These are phyloP conservation scores for Setaria viridis DNA, from an alignment of 202 grass and related monocot species.

Conservation along the genomic window DNA sequence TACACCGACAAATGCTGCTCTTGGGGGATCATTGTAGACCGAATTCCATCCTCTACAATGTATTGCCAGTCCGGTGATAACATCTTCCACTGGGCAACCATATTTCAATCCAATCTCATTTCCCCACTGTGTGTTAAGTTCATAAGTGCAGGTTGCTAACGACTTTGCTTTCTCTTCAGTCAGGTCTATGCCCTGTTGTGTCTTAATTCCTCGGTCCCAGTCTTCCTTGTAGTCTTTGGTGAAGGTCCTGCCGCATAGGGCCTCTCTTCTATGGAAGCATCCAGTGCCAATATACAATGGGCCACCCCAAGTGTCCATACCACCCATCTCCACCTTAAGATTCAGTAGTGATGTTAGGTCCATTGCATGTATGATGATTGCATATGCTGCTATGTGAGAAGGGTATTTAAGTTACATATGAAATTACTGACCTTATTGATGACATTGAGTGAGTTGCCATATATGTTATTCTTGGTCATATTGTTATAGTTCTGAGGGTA, in stretches of 20 bases:
- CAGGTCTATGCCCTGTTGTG: slow-evolving; percentile 4
- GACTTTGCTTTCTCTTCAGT: slow-evolving; percentile 56
- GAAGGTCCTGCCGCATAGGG: slow-evolving; percentile 62
- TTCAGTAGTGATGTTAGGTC: slow-evolving; percentile 26
- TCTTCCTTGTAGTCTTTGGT: slow-evolving; percentile 68
- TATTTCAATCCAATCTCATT: slow-evolving; percentile 71
- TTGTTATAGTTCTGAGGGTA: slow-evolving; percentile 71
- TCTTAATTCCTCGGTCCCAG: slow-evolving; percentile 48
- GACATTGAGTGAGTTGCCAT: slow-evolving; percentile 55
- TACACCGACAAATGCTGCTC: slow-evolving; percentile 63
- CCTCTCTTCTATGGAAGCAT: slow-evolving; percentile 77
- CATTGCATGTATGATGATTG: slow-evolving; percentile 6
- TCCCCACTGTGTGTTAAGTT: slow-evolving; percentile 68
- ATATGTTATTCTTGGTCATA: slow-evolving; percentile 58
- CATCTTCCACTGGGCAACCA: slow-evolving; percentile 70
- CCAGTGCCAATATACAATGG: slow-evolving; percentile 65
- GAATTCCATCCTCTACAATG: slow-evolving; percentile 82
- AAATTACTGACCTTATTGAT: slow-evolving; percentile 44
- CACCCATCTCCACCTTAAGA: slow-evolving; percentile 59
- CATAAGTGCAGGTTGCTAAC: slow-evolving; percentile 61
- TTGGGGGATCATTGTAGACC: slow-evolving; percentile 51
- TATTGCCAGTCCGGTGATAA: slow-evolving; percentile 72
- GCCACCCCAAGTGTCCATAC: slow-evolving; percentile 62
- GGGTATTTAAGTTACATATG: slow-evolving; percentile 3
- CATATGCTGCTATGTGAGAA: slow-evolving; percentile 12